Percentiles rank a stretch among this genome's conserved stretches.
phyloP scores from a whole-genome alignment of 129 eudicot species.

The Pulicaria dysenterica region DNA sequence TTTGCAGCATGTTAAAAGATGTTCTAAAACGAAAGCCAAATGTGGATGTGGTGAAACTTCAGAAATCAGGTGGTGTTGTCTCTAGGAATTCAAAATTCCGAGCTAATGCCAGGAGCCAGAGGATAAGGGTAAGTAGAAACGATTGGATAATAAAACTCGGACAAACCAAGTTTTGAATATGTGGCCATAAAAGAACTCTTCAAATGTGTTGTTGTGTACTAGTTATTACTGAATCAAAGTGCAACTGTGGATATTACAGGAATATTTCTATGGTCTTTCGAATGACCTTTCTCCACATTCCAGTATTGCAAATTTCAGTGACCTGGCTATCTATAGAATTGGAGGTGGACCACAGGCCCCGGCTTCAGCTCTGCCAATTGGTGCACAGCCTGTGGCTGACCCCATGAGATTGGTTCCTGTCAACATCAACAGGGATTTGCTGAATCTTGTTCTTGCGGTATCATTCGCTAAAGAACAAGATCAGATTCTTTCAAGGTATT shows the following conservation, averaged over 20 bases:
- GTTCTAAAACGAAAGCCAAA: constrained; percentile 71
- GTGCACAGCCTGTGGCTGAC: constrained; percentile 96
- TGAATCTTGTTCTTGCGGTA: constrained; percentile 83
- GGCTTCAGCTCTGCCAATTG: constrained; percentile 92
- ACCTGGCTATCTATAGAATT: constrained; percentile 66
- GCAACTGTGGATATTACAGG: constrained; percentile 46
- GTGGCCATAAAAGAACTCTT: neutral
- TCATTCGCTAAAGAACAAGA: constrained; percentile 94
- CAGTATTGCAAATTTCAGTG: constrained; percentile 74
- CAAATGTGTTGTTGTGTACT: neutral
- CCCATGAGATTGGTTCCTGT: constrained; percentile 85
- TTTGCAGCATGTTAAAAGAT: constrained; percentile 94
- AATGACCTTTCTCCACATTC: constrained; percentile 98
- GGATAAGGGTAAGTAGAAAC: constrained; percentile 66
- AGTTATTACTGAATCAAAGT: neutral
- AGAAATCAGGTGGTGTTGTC: constrained; percentile 94
- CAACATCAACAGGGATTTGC: constrained; percentile 66
- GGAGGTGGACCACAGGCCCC: constrained; percentile 99
- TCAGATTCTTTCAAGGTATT: constrained; percentile 83
- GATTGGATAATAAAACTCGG: neutral
- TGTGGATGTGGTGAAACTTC: constrained; percentile 97
- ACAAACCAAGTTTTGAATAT: neutral
- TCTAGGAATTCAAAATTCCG: constrained; percentile 83
- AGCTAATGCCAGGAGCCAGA: constrained; percentile 59
- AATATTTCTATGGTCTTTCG: constrained; percentile 85